Base-by-base conservation (phyloP, 169 alveolate genomes). In the Plasmodium malariae region DNA sequence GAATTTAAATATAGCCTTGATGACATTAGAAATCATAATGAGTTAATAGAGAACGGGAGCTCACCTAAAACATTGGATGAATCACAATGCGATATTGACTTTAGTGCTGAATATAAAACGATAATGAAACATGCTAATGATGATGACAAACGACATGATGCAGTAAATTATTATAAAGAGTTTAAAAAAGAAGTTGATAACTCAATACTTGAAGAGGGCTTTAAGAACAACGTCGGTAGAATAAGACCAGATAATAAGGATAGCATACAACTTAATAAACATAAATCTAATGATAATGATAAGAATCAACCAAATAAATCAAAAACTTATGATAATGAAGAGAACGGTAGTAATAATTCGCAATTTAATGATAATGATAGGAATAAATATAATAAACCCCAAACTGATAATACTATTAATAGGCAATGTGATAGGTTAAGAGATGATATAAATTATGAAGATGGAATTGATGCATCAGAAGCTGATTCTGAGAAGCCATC, bases 361-460 rank as follows among this genome's bases (percentile, higher is more conserved):
- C 4, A 12, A 40, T 28, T 9, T 34, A 24, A 63, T 30, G 21
- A 21, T 49, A 14, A 32, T 7, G 32, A 21, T 65, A 45, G 32
- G 12, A 14, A 34, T 14, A 19, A 17, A 24, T 11, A 37, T 43
- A 1, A 65, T 65, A 34, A n/a, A 65, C 32, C n/a, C 26, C 17
- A 45, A 65, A 4, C 7, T 30, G 49, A 65, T 32, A 34, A 65
- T n/a, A n/a, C n/a, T n/a, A n/a, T n/a, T 65, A 65, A 65, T 37
- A 65, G 32, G 32, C 26, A 11, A 24, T 34, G 26, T 34, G 36
- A 34, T 65, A 65, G 17, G 43, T 11, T 5, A 11, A 65, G 40
- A 65, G 48, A 11, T 34, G 74, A 19, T 14, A 21, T 12, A 7
- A 5, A 36, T 32, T 14, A 34, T 36, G 74, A 34, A 32, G 62